Percentiles rank a stretch among this genome's conserved stretches.
Evolutionary conservation across 495 filamentous ascomycete genomes (phyloP).

Genomic region (Penicillium goetzii): DNA sequence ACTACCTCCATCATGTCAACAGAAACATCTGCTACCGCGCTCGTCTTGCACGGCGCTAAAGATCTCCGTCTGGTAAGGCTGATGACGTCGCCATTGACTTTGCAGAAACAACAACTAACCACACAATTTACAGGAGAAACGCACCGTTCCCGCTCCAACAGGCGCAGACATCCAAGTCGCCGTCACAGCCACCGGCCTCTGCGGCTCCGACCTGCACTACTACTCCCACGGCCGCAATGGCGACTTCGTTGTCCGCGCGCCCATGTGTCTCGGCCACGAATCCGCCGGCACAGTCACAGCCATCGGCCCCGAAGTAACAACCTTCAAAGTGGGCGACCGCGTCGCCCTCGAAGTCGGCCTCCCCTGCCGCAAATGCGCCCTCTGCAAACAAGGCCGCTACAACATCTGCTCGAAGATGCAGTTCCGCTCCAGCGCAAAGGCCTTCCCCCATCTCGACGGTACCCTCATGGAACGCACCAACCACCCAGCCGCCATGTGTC

Average conservation of each 20-base stretch:
- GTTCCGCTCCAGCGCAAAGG: constrained; percentile 79
- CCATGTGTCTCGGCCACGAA: constrained; percentile 79
- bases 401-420: constrained; percentile 83
- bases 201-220: constrained; percentile 84
- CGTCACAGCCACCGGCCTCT: constrained; percentile 76
- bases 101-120: constrained; percentile 15
- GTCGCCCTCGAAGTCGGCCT: constrained; percentile 86
- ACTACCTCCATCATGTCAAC: constrained; percentile 12
- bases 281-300: constrained; percentile 71
- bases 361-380: constrained; percentile 70
- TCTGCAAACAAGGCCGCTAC: constrained; percentile 71
- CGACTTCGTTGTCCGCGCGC: constrained; percentile 72
- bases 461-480: constrained; percentile 80
- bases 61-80: constrained; percentile 66
- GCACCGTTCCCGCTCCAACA: constrained; percentile 43
- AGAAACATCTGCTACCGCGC: constrained; percentile 53
- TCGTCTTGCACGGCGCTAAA: constrained; percentile 70
- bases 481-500: constrained; percentile 62
- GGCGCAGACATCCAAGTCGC: constrained; percentile 71
- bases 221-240: constrained; percentile 85
- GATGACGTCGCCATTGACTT: not conserved
- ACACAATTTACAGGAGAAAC: constrained; percentile 41
- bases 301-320: constrained; percentile 54
- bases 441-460: constrained; percentile 78
- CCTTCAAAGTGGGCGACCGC: constrained; percentile 61